Conservation (phyloP, 2,329 filamentous ascomycete genomes). For the Ophiostoma sp. region DNA sequence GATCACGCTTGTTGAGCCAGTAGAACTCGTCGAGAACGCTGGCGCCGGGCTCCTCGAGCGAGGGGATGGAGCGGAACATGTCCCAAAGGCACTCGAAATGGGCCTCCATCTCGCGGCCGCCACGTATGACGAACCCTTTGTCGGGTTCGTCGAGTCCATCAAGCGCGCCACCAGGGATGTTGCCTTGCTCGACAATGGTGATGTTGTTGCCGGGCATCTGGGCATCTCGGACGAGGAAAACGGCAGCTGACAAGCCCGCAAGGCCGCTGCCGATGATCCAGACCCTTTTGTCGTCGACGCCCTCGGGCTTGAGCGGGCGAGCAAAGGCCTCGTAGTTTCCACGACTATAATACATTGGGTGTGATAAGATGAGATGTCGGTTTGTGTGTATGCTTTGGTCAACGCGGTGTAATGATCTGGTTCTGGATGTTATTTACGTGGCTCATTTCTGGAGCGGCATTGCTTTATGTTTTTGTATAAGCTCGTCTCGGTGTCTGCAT, state of each 20-base stretch:
- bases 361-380: neutral
- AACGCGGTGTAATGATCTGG: neutral
- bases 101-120: slow-evolving; percentile 34
- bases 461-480: neutral
- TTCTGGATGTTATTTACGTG: too few species aligned
- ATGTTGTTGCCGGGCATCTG: slow-evolving; percentile 33
- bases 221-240: slow-evolving; percentile 35
- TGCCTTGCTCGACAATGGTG: slow-evolving; percentile 34
- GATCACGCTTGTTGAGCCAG: slow-evolving; percentile 32
- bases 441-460: neutral
- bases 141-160: slow-evolving; percentile 31
- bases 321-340: slow-evolving; percentile 28
- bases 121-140: slow-evolving; percentile 36
- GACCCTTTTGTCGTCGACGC: slow-evolving; percentile 28
- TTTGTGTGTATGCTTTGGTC: neutral
- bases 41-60: slow-evolving; percentile 29
- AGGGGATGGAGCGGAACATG: slow-evolving; percentile 32
- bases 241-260: slow-evolving; percentile 34
- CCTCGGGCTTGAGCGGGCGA: slow-evolving; percentile 26
- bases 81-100: slow-evolving; percentile 34
- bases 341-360: slow-evolving; percentile 31
- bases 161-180: slow-evolving; percentile 32
- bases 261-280: slow-evolving; percentile 37
- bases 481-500: neutral
- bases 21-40: slow-evolving; percentile 34